A percentile compares a stretch with the other conserved stretches of the same genome.
phyloP scores from a whole-genome alignment of 768 basidiomycete species.

The Phaffia australis region DNA sequence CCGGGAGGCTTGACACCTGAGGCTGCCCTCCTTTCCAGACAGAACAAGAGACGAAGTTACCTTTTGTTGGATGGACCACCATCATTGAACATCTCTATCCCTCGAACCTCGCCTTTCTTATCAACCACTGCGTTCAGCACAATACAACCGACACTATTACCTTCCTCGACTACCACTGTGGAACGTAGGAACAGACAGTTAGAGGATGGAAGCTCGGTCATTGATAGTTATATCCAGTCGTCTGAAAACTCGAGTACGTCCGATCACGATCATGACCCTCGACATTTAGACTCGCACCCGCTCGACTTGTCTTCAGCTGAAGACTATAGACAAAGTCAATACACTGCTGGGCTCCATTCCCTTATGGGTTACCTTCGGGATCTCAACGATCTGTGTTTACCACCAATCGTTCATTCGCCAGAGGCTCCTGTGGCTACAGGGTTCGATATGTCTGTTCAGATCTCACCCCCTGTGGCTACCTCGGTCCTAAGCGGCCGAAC shows the following conservation, averaged over 20 bases:
- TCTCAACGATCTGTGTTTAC: conserved; percentile 79
- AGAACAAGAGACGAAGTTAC: conserved; percentile 74
- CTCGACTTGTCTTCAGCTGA: background rate
- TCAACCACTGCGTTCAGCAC: conserved; percentile 2
- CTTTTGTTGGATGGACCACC: conserved; percentile 62
- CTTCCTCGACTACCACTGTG: background rate
- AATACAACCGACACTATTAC: background rate
- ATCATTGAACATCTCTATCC: conserved; percentile 51
- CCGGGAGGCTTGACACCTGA: background rate
- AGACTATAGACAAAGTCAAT: conserved; percentile 17
- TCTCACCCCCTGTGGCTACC: background rate
- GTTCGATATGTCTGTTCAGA: background rate
- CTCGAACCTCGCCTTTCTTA: conserved; percentile 54
- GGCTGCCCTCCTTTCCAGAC: conserved; percentile 29
- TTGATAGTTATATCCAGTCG: conserved; percentile 16
- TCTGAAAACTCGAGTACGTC: conserved; percentile 9
- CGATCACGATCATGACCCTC: conserved; percentile 1
- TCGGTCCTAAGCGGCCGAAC: background rate
- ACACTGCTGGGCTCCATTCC: conserved; percentile 56
- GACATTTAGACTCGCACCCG: background rate
- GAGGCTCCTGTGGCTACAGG: background rate
- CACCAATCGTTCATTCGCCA: conserved; percentile 29
- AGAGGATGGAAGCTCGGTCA: conserved; percentile 8
- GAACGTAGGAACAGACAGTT: background rate
- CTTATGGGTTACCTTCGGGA: conserved; percentile 95